Base-by-base conservation (phyloP, 2,329 filamentous ascomycete genomes). In the Coniella lustricola region DNA sequence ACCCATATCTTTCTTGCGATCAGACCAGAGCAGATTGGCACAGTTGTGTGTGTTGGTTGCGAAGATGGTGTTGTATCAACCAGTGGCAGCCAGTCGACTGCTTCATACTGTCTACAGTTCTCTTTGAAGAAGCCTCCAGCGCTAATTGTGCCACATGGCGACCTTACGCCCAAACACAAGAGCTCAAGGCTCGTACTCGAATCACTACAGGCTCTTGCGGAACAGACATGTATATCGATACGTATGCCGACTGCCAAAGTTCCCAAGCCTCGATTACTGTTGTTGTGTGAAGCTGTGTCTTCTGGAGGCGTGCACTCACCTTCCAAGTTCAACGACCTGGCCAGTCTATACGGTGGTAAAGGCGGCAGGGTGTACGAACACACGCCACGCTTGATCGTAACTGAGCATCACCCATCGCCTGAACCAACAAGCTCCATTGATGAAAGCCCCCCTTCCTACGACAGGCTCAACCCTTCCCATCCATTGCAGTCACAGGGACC, bases 321-420 rank as follows among this genome's bases (percentile, higher is more conserved):
- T 32, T 39, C 38, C 10, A 48, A 12, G 21, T 43, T 43, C 20
- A 36, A 17, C 18, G 50, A 52, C 18, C 42, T 36, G n/a, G 16
- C 35, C 8, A 52, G 50, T 22, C n/a, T 52, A 12, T 52, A 52
- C 13, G 46, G 46, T 9, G 50, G 50, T 12, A 52, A 43, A 37
- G 50, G 50, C 18, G 50, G 50, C 9, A 42, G 39, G 29, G 20
- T 46, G 13, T 37, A 49, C 10, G 46, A 52, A 18, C 46, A 37
- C 17, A 33, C 2, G 32, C n/a, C 32, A n/a, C 22, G 20, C 13
- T n/a, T 21, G 14, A 16, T 16, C 12, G 17, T 32, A 7, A 12
- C 21, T 18, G 21, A 14, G 2, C 9, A 20, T 20, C 17, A 9
- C 2, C 14, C 38, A 21, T 32, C 46, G 1, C 7, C 20, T 3